Evolutionary conservation across 768 basidiomycete species (phyloP), one percentile per base, ranked within the genome.

Genomic region (Pulveroboletus ravenelii): DNA sequence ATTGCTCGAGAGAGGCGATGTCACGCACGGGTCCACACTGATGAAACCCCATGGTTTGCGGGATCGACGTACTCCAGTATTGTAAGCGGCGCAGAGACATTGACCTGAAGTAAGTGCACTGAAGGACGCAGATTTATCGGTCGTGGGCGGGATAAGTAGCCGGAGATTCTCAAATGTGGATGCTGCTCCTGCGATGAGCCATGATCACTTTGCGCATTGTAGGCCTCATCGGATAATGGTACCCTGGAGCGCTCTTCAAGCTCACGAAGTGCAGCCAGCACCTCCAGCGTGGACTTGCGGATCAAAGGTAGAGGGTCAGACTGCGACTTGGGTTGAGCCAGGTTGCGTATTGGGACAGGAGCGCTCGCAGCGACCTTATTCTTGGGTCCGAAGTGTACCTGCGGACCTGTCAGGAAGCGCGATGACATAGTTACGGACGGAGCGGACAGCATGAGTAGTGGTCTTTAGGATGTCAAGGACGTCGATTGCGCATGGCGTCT

Each of bases 11-110:
- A 3, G 78, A 73, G 17, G 82, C 66, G 41, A 94, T 82, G 60
- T 91, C 89, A 59, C 94, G 93, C 14, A 95, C 81, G 2, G 79
- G 50, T 87, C 82, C 38, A 76, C 69, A 53, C 78, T 87, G 50
- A 94, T 85, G 67, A 84, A 94, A 0, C 92, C 93, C 90, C 91
- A 95, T 0, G 89, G 89, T 56, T 85, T 81, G 41, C 80, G 81
- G 8, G 89, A 92, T 52, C 81, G 79, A 23, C 93, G 80, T 0
- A 94, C 86, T 27, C 81, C 85, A 12, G 78, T 67, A 65, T 94
- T 95, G 70, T 92, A 93, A 0, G 88, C 84, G 2, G 75, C 64
- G 59, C 92, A 94, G 12, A 94, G 77, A 9, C 90, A 68, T 59
- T 91, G 87, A 0, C 93, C 92, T 3, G 85, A 90, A 2, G 86